Evolutionary conservation across 169 alveolate genomes (phyloP), one percentile per base, ranked within the genome.

Genomic region (Ichthyophthirius multifiliis): DNA sequence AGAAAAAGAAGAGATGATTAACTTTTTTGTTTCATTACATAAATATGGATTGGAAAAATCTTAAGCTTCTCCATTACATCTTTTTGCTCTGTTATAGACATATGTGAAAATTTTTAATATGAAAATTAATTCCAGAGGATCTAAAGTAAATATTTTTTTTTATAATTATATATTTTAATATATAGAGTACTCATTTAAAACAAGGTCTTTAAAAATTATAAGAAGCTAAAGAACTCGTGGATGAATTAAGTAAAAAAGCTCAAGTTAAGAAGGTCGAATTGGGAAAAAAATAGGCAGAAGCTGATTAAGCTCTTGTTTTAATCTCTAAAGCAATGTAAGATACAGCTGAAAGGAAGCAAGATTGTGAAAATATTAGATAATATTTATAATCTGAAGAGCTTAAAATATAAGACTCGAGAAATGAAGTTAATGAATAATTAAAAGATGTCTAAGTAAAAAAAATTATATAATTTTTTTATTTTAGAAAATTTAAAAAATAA

Each of bases 201-300:
- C 93, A 93, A 84, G 99, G 99, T 32, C 81, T 95, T 43, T 75
- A 76, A 5, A 96, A 96, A 82, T 89, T 96, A 43, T 87, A 89
- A 76, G 99, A 96, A 80, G 97, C 98, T 16, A 96, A 93, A 75
- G 87, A 87, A 32, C 86, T 93, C 20, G 99, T 96, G 1, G 97
- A 94, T 74, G 88, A 89, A 48, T 82, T 96, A 10, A 92, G 92
- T 39, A 88, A 79, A 43, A 92, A 94, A 82, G 97, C 98, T 13
- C 81, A 90, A 75, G 87, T 83, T 31, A 91, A 92, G 76, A 95
- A 95, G 85, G 62, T 88, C 5, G 93, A 87, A 15, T 84, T 96
- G 23, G 93, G 90, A 30, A 88, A 85, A 67, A 94, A 95, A 79
- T 94, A 97, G 87, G 87, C 77, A 45, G 96, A 92, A 84, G 99